Evolutionary conservation across 306 rosid genomes (phyloP).

Genomic region (Cucumis cinereus): DNA sequence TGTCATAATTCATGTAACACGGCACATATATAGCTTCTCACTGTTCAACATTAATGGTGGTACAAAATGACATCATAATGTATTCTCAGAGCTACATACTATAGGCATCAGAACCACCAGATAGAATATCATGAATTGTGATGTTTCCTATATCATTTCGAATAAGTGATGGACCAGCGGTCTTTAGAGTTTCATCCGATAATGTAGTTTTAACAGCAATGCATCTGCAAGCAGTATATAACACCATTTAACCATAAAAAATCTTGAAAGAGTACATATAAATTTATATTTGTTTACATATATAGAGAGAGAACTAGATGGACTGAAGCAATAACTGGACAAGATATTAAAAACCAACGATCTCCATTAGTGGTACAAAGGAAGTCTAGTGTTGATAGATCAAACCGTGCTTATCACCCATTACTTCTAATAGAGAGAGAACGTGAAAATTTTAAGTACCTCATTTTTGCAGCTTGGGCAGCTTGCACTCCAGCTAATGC

Average conservation of each 20-base stretch:
- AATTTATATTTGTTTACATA: background rate
- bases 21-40: slow-evolving; percentile 28
- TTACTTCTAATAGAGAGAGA: background rate
- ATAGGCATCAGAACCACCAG: slow-evolving; percentile 68
- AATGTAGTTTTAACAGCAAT: slow-evolving; percentile 86
- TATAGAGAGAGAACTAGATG: background rate
- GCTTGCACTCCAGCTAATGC: slow-evolving; percentile 97
- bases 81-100: slow-evolving; percentile 78
- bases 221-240: slow-evolving; percentile 43
- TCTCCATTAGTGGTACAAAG: background rate
- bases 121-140: slow-evolving; percentile 80
- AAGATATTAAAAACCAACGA: background rate
- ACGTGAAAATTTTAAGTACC: slow-evolving; percentile 24
- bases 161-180: slow-evolving; percentile 64
- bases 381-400: background rate
- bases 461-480: slow-evolving; percentile 91
- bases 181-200: slow-evolving; percentile 51
- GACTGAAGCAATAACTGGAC: background rate
- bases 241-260: slow-evolving; percentile 1
- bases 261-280: background rate
- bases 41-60: slow-evolving; percentile 36
- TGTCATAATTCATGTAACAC: slow-evolving; percentile 21
- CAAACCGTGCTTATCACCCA: background rate
- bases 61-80: slow-evolving; percentile 39
- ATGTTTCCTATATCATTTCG: slow-evolving; percentile 73